phyloP scores from a whole-genome alignment of 1,284 basidiomycete species.

The Gyrodon tennesseensis region DNA sequence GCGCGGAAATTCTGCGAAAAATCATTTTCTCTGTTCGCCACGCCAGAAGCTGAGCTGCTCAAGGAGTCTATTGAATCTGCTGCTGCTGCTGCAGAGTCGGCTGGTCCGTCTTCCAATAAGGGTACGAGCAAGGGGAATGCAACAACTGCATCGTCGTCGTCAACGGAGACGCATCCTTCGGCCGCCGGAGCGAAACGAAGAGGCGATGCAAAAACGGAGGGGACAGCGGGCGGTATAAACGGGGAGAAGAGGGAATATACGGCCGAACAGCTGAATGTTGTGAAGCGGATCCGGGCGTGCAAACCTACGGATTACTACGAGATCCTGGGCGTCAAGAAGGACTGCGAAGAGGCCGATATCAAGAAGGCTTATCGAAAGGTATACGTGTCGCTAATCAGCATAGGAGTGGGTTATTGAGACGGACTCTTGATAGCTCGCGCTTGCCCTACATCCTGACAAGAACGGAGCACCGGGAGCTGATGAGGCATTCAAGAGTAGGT shows the following conservation, averaged over 20 bases:
- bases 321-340: constrained; percentile 82
- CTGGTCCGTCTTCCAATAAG: constrained; percentile 37
- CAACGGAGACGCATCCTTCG: constrained; percentile 67
- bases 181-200: constrained; percentile 63
- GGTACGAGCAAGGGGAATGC: constrained; percentile 41
- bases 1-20: constrained; percentile 93
- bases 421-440: constrained; percentile 65
- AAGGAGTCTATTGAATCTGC: constrained; percentile 64
- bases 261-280: constrained; percentile 78
- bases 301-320: constrained; percentile 93
- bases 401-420: constrained; percentile 24
- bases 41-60: constrained; percentile 72
- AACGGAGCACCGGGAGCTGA: constrained; percentile 98
- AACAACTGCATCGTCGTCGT: constrained; percentile 48
- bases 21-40: constrained; percentile 80
- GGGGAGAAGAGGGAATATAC: constrained; percentile 85
- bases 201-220: constrained; percentile 44
- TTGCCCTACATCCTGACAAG: constrained; percentile 96
- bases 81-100: constrained; percentile 45
- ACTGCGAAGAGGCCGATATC: constrained; percentile 86
- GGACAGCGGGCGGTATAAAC: constrained; percentile 57
- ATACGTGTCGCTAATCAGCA: constrained; percentile 12
- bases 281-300: constrained; percentile 84
- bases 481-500: constrained; percentile 96
- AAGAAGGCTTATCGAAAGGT: constrained; percentile 99